phyloP scores from a whole-genome alignment of 1,284 basidiomycete species.

The Thelephora terrestris region DNA sequence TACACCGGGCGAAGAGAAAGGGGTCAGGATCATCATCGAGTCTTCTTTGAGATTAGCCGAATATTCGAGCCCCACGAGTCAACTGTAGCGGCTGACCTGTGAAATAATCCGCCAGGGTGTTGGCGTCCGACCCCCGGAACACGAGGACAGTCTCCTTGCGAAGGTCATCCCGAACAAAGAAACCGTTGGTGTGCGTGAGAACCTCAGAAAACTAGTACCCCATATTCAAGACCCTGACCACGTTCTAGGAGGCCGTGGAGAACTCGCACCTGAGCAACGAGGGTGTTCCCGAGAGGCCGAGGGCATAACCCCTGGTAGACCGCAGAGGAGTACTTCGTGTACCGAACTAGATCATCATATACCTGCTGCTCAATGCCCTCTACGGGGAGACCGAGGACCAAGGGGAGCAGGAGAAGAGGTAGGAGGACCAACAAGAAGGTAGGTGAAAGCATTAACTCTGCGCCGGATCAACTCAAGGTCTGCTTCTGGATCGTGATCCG shows the following conservation, averaged over 20 bases:
- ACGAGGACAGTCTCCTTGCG: conserved; percentile 37
- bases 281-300: conserved; percentile 36
- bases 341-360: conserved; percentile 10
- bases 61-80: conserved; percentile 10
- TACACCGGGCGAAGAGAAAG: neutral
- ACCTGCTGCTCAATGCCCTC: conserved; percentile 3
- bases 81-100: conserved; percentile 16
- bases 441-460: too few relatives aligned
- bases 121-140: conserved; percentile 30
- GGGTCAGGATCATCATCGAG: neutral
- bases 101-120: conserved; percentile 10
- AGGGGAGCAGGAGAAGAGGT: too few relatives aligned
- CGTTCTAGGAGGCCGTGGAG: neutral
- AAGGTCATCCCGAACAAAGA: conserved; percentile 34
- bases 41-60: neutral
- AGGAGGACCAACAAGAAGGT: too few relatives aligned
- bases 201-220: conserved; percentile 27
- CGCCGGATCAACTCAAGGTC: too few relatives aligned
- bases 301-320: conserved; percentile 33
- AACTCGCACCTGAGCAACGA: conserved; percentile 30
- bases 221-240: neutral
- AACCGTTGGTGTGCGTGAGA: conserved; percentile 35
- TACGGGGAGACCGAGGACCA: neutral
- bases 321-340: conserved; percentile 28
- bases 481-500: too few relatives aligned